Percentiles rank a stretch among this genome's conserved stretches.
phyloP scores from a whole-genome alignment of 208 protist species.

The Acanthamoeba castellanii region DNA sequence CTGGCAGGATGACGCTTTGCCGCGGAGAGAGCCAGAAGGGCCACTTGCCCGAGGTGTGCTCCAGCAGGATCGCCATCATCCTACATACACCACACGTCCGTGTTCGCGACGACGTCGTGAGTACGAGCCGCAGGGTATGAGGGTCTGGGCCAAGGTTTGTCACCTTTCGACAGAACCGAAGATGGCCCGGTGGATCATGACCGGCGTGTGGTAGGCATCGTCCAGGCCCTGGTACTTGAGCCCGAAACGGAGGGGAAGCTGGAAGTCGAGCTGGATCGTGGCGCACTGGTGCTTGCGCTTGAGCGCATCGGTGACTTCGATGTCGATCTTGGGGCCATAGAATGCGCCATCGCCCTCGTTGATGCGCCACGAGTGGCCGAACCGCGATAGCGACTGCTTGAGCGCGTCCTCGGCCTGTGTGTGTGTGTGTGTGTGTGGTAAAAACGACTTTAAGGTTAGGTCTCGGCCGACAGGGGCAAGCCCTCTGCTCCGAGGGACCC shows the following conservation, averaged over 20 bases:
- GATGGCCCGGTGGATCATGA: slow-evolving; percentile 84
- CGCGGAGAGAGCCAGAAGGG: slow-evolving; percentile 85
- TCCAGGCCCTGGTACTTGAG: slow-evolving; percentile 80
- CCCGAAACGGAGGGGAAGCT: slow-evolving; percentile 87
- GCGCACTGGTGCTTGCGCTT: slow-evolving; percentile 80
- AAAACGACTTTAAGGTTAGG: background rate
- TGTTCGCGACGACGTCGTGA: background rate
- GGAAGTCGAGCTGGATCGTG: slow-evolving; percentile 90
- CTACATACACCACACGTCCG: background rate
- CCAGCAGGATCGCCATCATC: slow-evolving; percentile 82
- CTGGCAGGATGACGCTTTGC: slow-evolving; percentile 76
- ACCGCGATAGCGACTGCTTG: slow-evolving; percentile 22
- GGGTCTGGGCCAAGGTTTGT: background rate
- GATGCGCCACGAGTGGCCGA: slow-evolving; percentile 75
- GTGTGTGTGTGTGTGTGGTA: background rate
- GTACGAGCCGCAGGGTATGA: background rate
- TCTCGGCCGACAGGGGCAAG: background rate
- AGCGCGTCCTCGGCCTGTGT: slow-evolving; percentile 34
- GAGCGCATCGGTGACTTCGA: slow-evolving; percentile 76
- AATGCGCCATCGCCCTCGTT: slow-evolving; percentile 88
- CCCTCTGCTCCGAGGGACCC: background rate
- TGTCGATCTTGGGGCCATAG: slow-evolving; percentile 90
- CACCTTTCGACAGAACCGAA: slow-evolving; percentile 83
- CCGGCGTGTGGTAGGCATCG: slow-evolving; percentile 69
- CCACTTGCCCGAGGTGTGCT: slow-evolving; percentile 81